Evolutionary conservation across 2,329 filamentous ascomycete species (phyloP).

Genomic region (Cercospora sojina): DNA sequence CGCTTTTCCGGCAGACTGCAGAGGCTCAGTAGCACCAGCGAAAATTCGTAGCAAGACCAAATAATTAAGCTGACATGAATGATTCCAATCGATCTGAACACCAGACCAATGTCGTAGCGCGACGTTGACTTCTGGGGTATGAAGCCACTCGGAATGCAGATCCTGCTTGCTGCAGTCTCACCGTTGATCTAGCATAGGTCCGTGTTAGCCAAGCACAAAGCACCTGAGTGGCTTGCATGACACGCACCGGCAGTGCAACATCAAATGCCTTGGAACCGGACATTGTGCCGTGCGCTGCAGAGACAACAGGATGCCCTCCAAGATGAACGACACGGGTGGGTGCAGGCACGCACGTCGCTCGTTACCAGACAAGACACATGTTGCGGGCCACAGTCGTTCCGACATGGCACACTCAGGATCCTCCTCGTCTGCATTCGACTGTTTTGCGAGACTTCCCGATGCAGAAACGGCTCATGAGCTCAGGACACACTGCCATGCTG

Average conservation of each 20-base stretch:
- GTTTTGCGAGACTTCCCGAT: not conserved
- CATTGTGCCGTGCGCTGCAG: not conserved
- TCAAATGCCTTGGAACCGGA: not conserved
- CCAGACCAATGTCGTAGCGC: not conserved
- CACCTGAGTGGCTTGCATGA: constrained; percentile 6
- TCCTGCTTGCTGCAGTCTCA: not conserved
- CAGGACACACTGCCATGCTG: not conserved
- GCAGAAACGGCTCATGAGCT: not conserved
- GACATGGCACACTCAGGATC: not conserved
- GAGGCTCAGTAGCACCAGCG: constrained; percentile 19
- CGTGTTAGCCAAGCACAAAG: not conserved
- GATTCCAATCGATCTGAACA: not conserved
- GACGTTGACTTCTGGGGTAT: not conserved
- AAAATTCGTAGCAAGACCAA: constrained; percentile 10
- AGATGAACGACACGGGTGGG: not conserved
- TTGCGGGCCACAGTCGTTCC: not conserved
- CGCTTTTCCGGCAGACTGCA: constrained; percentile 20
- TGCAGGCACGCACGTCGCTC: constrained; percentile 3
- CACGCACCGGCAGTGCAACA: constrained; percentile 10
- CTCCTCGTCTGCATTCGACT: not conserved
- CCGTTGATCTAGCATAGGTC: not conserved
- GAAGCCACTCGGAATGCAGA: not conserved
- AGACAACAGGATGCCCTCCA: constrained; percentile 1
- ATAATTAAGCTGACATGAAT: not conserved
- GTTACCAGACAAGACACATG: not conserved